Conservation (phyloP, 208 protist species). For the Spongospora subterranea region DNA sequence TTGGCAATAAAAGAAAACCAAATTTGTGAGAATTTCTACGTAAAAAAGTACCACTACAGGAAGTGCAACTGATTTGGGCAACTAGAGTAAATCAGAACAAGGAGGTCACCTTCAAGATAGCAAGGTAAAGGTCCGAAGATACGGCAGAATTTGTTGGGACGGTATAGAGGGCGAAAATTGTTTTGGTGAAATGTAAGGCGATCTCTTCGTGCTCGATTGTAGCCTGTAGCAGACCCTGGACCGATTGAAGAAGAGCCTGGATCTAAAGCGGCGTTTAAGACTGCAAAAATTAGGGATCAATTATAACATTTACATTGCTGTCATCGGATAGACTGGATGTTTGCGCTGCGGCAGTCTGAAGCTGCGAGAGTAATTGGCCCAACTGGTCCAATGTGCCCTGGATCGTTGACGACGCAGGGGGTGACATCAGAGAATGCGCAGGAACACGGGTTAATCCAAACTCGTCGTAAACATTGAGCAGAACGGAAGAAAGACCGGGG, state of each 20-base stretch:
- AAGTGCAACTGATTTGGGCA: too few relatives aligned
- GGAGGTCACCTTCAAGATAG: neutral
- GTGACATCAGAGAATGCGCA: neutral
- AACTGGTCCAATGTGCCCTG: neutral
- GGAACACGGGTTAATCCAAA: conserved; percentile 79
- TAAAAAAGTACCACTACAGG: too few relatives aligned
- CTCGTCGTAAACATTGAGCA: conserved; percentile 89
- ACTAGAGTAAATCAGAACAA: neutral
- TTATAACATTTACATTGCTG: neutral
- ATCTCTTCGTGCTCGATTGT: conserved; percentile 24
- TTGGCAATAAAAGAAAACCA: too few relatives aligned
- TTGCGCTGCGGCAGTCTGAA: neutral
- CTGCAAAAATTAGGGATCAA: neutral
- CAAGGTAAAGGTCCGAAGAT: neutral
- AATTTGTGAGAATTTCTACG: neutral
- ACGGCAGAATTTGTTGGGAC: neutral
- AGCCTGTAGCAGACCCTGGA: neutral
- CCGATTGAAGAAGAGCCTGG: conserved; percentile 8
- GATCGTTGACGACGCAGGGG: neutral
- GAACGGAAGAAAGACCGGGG: conserved; percentile 79
- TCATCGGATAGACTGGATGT: neutral
- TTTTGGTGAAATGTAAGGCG: conserved; percentile 45
- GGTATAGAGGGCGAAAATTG: conserved; percentile 36
- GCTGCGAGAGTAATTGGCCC: conserved; percentile 8
- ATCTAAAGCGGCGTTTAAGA: neutral